Base-by-base conservation (phyloP, 257 asterid genomes). In the Plantago major region DNA sequence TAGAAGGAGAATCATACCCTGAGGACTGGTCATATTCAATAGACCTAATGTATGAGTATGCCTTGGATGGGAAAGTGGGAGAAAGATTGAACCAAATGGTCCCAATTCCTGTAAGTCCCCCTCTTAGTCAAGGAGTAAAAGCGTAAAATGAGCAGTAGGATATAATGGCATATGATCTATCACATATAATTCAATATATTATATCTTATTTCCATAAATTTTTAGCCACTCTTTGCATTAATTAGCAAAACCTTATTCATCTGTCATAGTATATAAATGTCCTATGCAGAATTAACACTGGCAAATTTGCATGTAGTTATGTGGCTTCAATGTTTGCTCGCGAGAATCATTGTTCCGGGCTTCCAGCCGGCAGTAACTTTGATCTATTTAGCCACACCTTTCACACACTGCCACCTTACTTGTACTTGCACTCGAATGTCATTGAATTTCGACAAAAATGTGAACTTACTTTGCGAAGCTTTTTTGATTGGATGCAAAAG, bases 21-120 rank as follows among this genome's bases (percentile, higher is more conserved):
- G 82, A 75, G 68, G 84, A 82, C 55, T 89, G 95, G 88, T 79
- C 76, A n/a, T 74, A 74, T 67, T 72, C 92, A 8, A 58, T 81
- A 60, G 90, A 85, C 40, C 68, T 81, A 61, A 72, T 73, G 82
- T 88, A 90, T 64, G 89, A 82, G 74, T 60, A 81, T 68, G 71
- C 76, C 63, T 74, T 87, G 68, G 95, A 87, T 73, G 87, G 94
- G 40, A 89, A 87, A 82, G 86, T 90, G 49, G 97, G 84, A 49
- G 85, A 84, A 84, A 77, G 85, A 68, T 76, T 90, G 82, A 84
- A 81, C 76, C 96, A 90, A 80, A 87, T 90, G 95, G 80, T 80
- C 70, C 87, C 97, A 19, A 79, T 90, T 73, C 97, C 93, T 0
- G 97, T 84, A 77, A 82, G 91, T 76, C 33, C 69, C 42, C 55